Conservation (phyloP, 2,329 filamentous ascomycete genomes). For the Calonectria naviculata region DNA sequence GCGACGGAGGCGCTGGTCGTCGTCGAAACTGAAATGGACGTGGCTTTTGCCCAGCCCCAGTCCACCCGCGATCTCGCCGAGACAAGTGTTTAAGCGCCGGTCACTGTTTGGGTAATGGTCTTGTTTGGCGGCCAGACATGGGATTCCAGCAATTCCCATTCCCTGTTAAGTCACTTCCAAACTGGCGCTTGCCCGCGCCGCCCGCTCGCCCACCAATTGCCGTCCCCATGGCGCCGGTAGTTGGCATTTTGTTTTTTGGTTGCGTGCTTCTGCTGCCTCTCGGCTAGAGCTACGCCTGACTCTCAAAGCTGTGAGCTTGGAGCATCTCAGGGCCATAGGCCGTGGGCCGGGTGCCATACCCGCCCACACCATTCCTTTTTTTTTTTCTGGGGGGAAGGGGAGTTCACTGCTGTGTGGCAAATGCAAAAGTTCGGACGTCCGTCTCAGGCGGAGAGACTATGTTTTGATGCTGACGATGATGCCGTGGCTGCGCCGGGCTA, state of each 20-base stretch:
- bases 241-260: slow-evolving; percentile 11
- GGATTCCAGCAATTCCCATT: slow-evolving; percentile 37
- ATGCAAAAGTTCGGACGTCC: slow-evolving; percentile 4
- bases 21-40: slow-evolving; percentile 30
- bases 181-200: slow-evolving; percentile 16
- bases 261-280: slow-evolving; percentile 5
- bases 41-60: slow-evolving; percentile 29
- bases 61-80: slow-evolving; percentile 40
- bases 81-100: slow-evolving; percentile 35
- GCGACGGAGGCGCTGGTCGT: slow-evolving; percentile 17
- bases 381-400: background rate
- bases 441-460: background rate
- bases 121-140: slow-evolving; percentile 28
- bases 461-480: slow-evolving; percentile 30
- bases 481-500: slow-evolving; percentile 32
- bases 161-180: slow-evolving; percentile 22
- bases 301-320: background rate
- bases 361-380: background rate
- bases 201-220: slow-evolving; percentile 17
- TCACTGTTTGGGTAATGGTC: slow-evolving; percentile 16
- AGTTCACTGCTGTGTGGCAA: background rate
- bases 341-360: background rate
- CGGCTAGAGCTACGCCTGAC: background rate
- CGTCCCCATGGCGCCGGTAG: slow-evolving; percentile 23
- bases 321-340: background rate